Base-by-base conservation (phyloP, 257 asterid species). In the Solanum boliviense region DNA sequence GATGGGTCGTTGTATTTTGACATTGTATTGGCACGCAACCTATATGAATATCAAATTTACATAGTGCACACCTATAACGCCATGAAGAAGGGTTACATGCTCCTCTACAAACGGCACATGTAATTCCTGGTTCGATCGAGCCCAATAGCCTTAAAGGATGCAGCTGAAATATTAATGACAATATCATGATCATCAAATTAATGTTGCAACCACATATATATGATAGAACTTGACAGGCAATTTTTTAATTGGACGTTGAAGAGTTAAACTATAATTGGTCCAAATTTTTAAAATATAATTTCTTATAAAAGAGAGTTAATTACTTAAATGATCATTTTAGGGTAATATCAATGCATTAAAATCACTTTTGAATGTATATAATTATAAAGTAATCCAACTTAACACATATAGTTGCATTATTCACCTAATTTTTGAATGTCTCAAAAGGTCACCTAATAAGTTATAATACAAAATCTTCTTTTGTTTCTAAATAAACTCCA, bases 61-160 rank as follows among this genome's bases (percentile, higher is more conserved):
- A 90, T 2, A 16, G 21, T 9, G 62, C 89, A 35, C 90, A 90
- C 25, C 88, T 65, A 36, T 90, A 90, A 79, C 89, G 74, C 92
- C 92, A 90, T 34, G 88, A 84, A 1, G 86, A 48, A 27, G 67
- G 35, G 44, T 52, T 52, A 31, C 88, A 86, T 20, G 34, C 35
- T 39, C 36, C 83, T 13, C 31, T 58, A 11, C 88, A 86, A 7
- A 73, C 25, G 8, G 8, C 84, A 46, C 88, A 73, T 1, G 25
- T 71, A 18, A 56, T 58, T 5, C 60, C 68, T 38, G 21, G 5
- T n/a, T 62, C 73, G 13, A 32, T 2, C 9, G 83, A 70, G 20
- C 32, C 3, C 89, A 86, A 86, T 84, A 84, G 81, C 83, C 34
- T 84, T 72, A 60, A 75, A 62, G 84, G 88, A 88, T 31, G 88